Base-by-base conservation (phyloP, 1,284 basidiomycete genomes). In the Naganishia cerealis region DNA sequence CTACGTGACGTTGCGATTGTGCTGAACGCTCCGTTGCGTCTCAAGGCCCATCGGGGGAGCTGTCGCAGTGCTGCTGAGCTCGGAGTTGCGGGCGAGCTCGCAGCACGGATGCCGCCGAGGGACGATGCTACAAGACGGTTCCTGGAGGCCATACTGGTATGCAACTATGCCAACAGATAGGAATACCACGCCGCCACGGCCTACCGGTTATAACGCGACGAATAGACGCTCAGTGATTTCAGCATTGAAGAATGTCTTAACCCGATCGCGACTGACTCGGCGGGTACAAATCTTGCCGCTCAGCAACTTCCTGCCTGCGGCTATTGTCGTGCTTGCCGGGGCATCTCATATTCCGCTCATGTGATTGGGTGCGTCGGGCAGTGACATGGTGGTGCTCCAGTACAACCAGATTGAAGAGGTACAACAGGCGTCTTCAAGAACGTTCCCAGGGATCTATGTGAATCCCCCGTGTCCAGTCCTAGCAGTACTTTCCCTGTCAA, bases 191-290 rank as follows among this genome's bases (percentile, higher is more conserved):
- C 13, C 40, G 38, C 21, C 15, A 15, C 40, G 21, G 46, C 8
- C 46, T 21, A 21, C 21, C 39, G 18, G 56, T 9, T 57, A 39
- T 43, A 57, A 43, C 7, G 43, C 3, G 56, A 50, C 46, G 46
- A 50, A 50, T 46, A 46, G 46, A 59, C 57, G 57, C 40, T 15
- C 42, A 26, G 10, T 16, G 5, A 39, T 21, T 39, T 29, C 21
- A 36, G 15, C 56, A 8, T 24, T 50, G 46, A 36, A 21, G 36
- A 24, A 54, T 54, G 61, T 53, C 61, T 54, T 62, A 38, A 26
- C 53, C 53, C 38, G 24, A 63, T 63, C 61, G 61, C 61, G 61
- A 63, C 48, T 48, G 33, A 59, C 24, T 59, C 29, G 24, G 57
- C 57, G 57, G 57, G 46, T 48, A 21, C 43, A 36, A 59, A 59